Conservation (phyloP, 1,139 yeast species). For the Pneumocystis sp. region DNA sequence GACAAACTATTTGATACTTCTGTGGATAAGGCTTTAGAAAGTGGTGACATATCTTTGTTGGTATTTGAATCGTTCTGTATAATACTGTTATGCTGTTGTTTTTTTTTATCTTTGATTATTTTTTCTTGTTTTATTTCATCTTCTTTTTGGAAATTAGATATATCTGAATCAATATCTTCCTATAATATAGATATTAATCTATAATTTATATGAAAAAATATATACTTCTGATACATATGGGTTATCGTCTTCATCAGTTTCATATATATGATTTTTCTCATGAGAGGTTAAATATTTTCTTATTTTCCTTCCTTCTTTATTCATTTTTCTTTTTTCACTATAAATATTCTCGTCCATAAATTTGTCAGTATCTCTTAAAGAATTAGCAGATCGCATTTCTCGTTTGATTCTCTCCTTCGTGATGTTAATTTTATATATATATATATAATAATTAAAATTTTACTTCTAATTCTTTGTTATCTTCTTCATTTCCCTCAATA, state of each 20-base stretch:
- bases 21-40: not conserved
- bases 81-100: not conserved
- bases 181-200: not conserved
- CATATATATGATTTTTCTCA: conserved; percentile 81
- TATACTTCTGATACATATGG: conserved; percentile 11
- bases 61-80: not conserved
- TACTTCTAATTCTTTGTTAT: conserved; percentile 68
- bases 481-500: conserved; percentile 93
- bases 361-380: conserved; percentile 47
- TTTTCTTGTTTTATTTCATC: not conserved
- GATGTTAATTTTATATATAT: not conserved
- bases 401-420: conserved; percentile 51
- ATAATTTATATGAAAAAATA: not conserved
- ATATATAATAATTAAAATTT: not conserved
- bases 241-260: conserved; percentile 76
- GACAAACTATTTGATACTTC: not conserved
- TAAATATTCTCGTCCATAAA: conserved; percentile 36
- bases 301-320: conserved; percentile 79
- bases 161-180: not conserved
- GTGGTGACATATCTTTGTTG: not conserved
- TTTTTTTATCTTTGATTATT: not conserved
- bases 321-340: conserved; percentile 57
- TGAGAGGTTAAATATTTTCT: conserved; percentile 71
- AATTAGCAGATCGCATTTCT: conserved; percentile 78
- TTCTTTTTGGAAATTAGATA: not conserved